Percentiles rank a stretch among this genome's conserved stretches.
Evolutionary conservation across 495 filamentous ascomycete species (phyloP).

Genomic region (Neurospora cerealis): DNA sequence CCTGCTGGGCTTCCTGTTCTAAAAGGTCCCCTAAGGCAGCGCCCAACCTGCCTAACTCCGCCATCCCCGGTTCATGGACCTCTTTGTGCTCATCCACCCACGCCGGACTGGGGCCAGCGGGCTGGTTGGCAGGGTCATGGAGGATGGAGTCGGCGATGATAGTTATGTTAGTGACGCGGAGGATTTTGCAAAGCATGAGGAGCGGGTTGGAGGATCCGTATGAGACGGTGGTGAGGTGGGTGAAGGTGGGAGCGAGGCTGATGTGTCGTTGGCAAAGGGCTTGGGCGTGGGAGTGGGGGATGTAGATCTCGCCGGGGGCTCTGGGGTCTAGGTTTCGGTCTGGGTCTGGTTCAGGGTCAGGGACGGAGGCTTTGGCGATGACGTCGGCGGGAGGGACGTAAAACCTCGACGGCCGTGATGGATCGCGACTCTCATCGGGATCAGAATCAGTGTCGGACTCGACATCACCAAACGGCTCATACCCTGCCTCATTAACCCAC

Average conservation of each 20-base stretch:
- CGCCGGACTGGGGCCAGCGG: background rate
- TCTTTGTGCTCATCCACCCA: background rate
- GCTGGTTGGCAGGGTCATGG: too few relatives aligned
- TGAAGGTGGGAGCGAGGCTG: background rate
- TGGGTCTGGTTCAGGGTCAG: background rate
- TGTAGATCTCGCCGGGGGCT: background rate
- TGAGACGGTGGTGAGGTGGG: background rate
- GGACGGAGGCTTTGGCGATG: background rate
- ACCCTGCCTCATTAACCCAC: background rate
- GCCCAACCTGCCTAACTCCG: rapidly evolving
- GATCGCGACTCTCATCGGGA: background rate
- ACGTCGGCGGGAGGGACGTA: background rate
- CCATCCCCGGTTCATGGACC: background rate
- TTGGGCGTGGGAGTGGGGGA: background rate
- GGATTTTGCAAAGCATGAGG: background rate
- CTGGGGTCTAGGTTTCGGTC: background rate
- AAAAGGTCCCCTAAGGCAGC: background rate
- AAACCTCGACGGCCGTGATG: background rate
- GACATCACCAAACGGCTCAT: background rate
- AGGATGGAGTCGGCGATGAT: background rate
- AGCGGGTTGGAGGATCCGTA: background rate
- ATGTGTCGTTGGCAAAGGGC: background rate
- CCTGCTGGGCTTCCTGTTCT: background rate
- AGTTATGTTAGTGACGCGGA: background rate
- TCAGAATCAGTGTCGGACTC: background rate